Conservation (phyloP, 345 rosid species). For the Raphanus raphanistrum region DNA sequence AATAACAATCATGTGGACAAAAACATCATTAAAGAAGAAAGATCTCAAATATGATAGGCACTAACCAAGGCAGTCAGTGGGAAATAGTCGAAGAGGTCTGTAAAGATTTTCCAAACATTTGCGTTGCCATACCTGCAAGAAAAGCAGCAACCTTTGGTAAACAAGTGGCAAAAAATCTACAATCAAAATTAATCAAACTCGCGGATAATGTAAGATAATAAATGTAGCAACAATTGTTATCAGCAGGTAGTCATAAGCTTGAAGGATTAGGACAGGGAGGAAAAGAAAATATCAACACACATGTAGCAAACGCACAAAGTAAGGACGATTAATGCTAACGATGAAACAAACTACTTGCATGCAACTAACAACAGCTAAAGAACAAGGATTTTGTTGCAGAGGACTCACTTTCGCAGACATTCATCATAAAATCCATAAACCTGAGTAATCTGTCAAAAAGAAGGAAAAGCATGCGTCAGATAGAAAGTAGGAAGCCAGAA, state of each 20-base stretch:
- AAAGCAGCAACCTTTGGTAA: slow-evolving; percentile 1
- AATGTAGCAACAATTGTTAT: background rate
- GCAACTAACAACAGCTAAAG: slow-evolving; percentile 13
- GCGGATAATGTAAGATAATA: background rate
- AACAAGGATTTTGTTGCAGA: background rate
- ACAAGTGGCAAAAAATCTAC: background rate
- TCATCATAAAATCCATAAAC: slow-evolving; percentile 34
- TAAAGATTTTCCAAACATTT: slow-evolving; percentile 51
- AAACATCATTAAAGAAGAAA: background rate
- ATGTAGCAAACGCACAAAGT: background rate
- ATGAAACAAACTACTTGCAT: slow-evolving; percentile 10
- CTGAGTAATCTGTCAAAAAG: background rate
- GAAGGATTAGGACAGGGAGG: slow-evolving; percentile 1
- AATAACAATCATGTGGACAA: background rate
- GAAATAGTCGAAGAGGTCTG: too few species aligned
- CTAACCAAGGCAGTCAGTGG: slow-evolving; percentile 27
- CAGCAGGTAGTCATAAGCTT: slow-evolving; percentile 10
- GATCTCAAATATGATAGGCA: slow-evolving; percentile 13
- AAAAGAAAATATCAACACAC: background rate
- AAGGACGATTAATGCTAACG: background rate
- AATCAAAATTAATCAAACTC: slow-evolving; percentile 16
- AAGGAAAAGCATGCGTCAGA: slow-evolving; percentile 20
- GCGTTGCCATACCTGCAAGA: slow-evolving; percentile 91
- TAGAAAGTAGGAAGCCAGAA: background rate
- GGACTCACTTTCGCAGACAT: slow-evolving; percentile 94